phyloP scores from a whole-genome alignment of 805 yeast species.

The Schwanniomyces polymorphus region DNA sequence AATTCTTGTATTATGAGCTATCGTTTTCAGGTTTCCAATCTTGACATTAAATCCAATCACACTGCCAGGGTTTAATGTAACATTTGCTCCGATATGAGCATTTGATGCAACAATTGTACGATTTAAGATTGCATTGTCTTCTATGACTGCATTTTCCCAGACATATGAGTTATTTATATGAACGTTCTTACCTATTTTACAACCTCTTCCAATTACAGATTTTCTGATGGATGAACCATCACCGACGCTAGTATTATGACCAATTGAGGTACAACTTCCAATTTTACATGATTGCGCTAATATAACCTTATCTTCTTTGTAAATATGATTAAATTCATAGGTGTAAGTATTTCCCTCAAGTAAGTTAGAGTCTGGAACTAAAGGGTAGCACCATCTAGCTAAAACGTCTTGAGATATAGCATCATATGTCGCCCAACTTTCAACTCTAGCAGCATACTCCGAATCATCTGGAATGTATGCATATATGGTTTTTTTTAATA shows the following conservation, averaged over 20 bases:
- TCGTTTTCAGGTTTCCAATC: slow-evolving; percentile 52
- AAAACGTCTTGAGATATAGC: slow-evolving; percentile 87
- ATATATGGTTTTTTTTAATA: slow-evolving; percentile 86
- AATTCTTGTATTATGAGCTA: slow-evolving; percentile 54
- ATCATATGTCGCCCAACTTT: slow-evolving; percentile 90
- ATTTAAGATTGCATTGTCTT: slow-evolving; percentile 57
- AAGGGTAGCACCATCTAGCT: slow-evolving; percentile 90
- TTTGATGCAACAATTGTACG: slow-evolving; percentile 72
- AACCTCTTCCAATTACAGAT: slow-evolving; percentile 83
- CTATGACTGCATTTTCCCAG: slow-evolving; percentile 81
- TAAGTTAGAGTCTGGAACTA: slow-evolving; percentile 83
- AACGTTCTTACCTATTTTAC: slow-evolving; percentile 80
- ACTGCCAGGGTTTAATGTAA: slow-evolving; percentile 62
- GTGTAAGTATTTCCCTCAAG: slow-evolving; percentile 69
- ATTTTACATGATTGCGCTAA: slow-evolving; percentile 91
- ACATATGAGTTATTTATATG: slow-evolving; percentile 71
- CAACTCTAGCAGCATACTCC: slow-evolving; percentile 90
- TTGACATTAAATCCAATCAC: slow-evolving; percentile 76
- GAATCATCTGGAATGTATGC: slow-evolving; percentile 78
- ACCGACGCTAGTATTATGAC: slow-evolving; percentile 73
- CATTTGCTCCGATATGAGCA: slow-evolving; percentile 54
- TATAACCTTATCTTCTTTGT: slow-evolving; percentile 85
- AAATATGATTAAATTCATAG: slow-evolving; percentile 82
- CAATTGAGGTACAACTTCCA: slow-evolving; percentile 79
- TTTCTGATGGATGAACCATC: slow-evolving; percentile 65